Percentiles rank a stretch among this genome's conserved stretches.
Conservation (phyloP, 83 land plant species). For the Picea mariana region DNA sequence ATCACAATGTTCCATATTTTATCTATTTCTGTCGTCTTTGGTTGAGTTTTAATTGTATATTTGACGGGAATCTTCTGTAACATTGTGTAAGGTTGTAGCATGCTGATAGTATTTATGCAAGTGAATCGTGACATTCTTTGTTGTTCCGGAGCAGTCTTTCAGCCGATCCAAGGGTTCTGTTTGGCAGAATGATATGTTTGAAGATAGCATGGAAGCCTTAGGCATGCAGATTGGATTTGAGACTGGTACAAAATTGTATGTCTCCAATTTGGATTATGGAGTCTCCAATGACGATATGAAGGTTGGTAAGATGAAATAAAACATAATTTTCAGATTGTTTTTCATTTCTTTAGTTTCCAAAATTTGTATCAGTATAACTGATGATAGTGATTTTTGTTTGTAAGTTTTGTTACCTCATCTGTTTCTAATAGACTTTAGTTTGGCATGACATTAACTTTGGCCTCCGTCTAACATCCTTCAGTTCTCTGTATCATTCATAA, state of each 20-base stretch:
- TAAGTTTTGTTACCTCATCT: not conserved
- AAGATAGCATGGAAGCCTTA: constrained; percentile 65
- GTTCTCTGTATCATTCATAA: not conserved
- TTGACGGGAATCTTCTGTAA: not conserved
- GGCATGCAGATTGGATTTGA: constrained; percentile 60
- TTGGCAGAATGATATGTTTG: constrained; percentile 82
- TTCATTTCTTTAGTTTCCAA: not conserved
- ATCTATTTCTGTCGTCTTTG: not conserved
- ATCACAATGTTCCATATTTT: not conserved
- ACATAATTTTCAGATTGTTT: no score
- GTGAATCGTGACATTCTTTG: constrained; percentile 8
- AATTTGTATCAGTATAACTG: not conserved
- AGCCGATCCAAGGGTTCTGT: constrained; percentile 49
- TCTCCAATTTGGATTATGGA: constrained; percentile 88
- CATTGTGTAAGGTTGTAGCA: not conserved
- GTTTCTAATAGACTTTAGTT: not conserved
- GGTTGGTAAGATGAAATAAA: constrained; percentile 33
- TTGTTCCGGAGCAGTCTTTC: constrained; percentile 40
- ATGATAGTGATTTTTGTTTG: not conserved
- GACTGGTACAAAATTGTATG: constrained; percentile 79
- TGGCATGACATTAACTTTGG: not conserved
- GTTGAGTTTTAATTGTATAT: not conserved
- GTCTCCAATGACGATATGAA: constrained; percentile 93
- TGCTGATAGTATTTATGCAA: not conserved
- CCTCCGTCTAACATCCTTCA: not conserved